Conservation (phyloP, 2,329 filamentous ascomycete species). For the Penicillium brasilianum region DNA sequence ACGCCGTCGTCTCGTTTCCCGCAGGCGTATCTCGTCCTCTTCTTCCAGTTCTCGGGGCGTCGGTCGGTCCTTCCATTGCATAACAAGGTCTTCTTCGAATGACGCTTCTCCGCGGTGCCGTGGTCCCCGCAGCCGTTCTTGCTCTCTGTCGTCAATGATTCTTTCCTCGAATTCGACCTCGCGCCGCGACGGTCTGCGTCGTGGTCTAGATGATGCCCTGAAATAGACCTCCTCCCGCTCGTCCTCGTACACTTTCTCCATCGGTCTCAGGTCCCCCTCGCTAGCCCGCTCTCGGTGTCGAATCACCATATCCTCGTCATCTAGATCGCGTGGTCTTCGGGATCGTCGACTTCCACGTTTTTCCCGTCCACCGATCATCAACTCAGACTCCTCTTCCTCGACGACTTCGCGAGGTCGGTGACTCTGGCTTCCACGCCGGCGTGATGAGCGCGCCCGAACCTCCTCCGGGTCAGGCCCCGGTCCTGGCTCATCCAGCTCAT, state of each 20-base stretch:
- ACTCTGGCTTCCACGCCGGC: slow-evolving; percentile 13
- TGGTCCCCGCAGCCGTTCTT: slow-evolving; percentile 16
- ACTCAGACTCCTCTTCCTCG: slow-evolving; percentile 11
- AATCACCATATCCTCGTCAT: slow-evolving; percentile 35
- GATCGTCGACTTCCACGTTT: slow-evolving; percentile 24
- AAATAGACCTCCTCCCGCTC: slow-evolving; percentile 8
- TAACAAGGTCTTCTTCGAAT: slow-evolving; percentile 34
- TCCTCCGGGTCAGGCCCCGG: slow-evolving; percentile 25
- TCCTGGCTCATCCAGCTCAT: slow-evolving; percentile 26
- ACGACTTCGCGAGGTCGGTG: slow-evolving; percentile 23
- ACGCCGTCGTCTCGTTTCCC: slow-evolving; percentile 13
- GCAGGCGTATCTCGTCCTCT: slow-evolving; percentile 13
- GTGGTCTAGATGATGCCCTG: background rate
- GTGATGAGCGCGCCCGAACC: slow-evolving; percentile 10
- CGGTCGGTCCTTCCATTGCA: slow-evolving; percentile 26
- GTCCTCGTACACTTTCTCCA: slow-evolving; percentile 9
- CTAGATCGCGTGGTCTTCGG: slow-evolving; percentile 28
- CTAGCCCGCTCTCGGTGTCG: slow-evolving; percentile 14
- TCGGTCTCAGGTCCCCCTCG: slow-evolving; percentile 9
- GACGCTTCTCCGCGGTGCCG: slow-evolving; percentile 18
- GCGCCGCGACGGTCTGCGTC: slow-evolving; percentile 8
- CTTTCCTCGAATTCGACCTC: slow-evolving; percentile 13
- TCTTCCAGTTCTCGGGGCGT: slow-evolving; percentile 17
- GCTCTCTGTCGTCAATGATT: slow-evolving; percentile 19
- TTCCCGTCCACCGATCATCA: slow-evolving; percentile 20